These are phyloP conservation scores for Anethum foeniculum DNA, from an alignment of 140 eudicot species.

Conservation along the genomic window DNA sequence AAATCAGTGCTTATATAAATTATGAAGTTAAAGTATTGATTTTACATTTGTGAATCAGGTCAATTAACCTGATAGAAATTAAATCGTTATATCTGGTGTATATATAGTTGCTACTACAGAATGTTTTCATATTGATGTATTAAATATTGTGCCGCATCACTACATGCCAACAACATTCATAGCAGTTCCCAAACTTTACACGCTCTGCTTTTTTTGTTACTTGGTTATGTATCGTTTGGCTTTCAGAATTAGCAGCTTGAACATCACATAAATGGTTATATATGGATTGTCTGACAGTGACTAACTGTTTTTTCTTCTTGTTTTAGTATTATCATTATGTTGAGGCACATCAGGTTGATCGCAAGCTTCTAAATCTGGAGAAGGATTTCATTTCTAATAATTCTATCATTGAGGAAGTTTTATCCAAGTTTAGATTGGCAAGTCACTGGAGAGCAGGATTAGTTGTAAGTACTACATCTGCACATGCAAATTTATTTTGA, in stretches of 20 bases:
- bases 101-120: neutral
- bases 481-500: neutral
- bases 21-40: neutral
- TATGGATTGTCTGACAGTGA: neutral
- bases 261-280: neutral
- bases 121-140: neutral
- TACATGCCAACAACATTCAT: neutral
- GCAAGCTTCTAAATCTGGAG: slow-evolving; percentile 53
- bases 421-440: slow-evolving; percentile 39
- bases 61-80: no score
- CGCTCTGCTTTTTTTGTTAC: neutral
- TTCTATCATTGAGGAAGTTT: slow-evolving; percentile 32
- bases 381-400: slow-evolving; percentile 51
- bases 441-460: slow-evolving; percentile 73
- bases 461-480: slow-evolving; percentile 53
- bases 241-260: neutral
- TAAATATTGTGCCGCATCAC: neutral
- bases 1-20: neutral
- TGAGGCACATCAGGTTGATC: slow-evolving; percentile 80
- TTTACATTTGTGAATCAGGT: neutral
- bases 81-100: neutral
- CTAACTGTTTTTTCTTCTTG: slow-evolving; percentile 3
- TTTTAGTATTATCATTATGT: slow-evolving; percentile 64
- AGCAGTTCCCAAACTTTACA: neutral
- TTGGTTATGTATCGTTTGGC: neutral